These are phyloP conservation scores for Globisporangium emineosum DNA, from an alignment of 352 stramenopile species.

Conservation along the genomic window DNA sequence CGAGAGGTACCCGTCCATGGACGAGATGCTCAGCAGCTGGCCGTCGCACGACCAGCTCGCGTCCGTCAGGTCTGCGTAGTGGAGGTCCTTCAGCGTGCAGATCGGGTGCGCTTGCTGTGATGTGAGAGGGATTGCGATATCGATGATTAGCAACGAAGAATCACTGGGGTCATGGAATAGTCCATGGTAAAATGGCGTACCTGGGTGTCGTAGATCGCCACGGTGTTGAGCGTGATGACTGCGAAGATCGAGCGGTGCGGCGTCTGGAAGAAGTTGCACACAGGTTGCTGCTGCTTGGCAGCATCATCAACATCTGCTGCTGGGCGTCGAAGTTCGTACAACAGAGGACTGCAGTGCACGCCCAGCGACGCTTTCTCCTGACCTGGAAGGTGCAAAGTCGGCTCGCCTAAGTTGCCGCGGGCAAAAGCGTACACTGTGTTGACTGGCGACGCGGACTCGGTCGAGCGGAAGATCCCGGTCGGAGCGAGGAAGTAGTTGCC, in stretches of 20 bases:
- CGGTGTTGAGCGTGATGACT: constrained; percentile 90
- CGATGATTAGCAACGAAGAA: background rate
- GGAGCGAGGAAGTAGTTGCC: constrained; percentile 91
- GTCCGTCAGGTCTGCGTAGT: constrained; percentile 95
- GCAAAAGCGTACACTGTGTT: constrained; percentile 95
- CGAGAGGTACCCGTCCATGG: constrained; percentile 94
- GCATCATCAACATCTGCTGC: background rate
- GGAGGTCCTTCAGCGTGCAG: constrained; percentile 87
- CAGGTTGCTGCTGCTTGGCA: background rate
- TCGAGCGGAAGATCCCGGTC: constrained; percentile 66
- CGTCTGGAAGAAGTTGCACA: constrained; percentile 78
- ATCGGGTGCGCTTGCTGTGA: constrained; percentile 78
- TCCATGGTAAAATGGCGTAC: constrained; percentile 23
- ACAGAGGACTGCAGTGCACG: constrained; percentile 91
- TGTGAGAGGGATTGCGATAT: too few relatives aligned
- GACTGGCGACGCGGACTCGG: constrained; percentile 32
- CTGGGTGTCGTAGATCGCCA: constrained; percentile 96
- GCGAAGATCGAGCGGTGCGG: constrained; percentile 89
- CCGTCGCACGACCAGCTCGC: constrained; percentile 91
- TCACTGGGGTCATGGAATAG: background rate
- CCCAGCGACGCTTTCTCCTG: constrained; percentile 92
- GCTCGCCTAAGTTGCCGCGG: constrained; percentile 89
- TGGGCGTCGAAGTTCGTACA: constrained; percentile 81
- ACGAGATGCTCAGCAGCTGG: constrained; percentile 91
- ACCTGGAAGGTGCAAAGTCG: constrained; percentile 89